These are phyloP conservation scores for Udeniomyces megalosporus DNA, from an alignment of 768 basidiomycete genomes.

Conservation along the genomic window DNA sequence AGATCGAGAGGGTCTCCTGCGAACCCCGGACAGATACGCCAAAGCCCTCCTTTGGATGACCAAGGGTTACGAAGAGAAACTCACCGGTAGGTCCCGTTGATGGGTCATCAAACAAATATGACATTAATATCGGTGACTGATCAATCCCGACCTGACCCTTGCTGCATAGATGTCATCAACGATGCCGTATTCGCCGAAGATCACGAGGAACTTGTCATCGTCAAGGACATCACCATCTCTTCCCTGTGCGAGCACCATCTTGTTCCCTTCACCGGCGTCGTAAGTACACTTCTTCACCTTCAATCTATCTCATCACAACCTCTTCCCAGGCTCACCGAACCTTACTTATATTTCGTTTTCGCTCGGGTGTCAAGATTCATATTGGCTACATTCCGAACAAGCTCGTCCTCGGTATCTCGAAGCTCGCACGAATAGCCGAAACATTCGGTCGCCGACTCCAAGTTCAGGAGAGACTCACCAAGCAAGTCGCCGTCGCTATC, in stretches of 20 bases:
- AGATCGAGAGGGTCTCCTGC: constrained; percentile 73
- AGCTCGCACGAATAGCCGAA: constrained; percentile 91
- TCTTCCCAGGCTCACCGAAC: not conserved
- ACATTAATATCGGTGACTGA: not conserved
- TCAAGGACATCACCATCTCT: constrained; percentile 90
- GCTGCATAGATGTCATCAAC: constrained; percentile 76
- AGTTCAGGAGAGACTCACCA: constrained; percentile 92
- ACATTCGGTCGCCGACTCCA: constrained; percentile 90
- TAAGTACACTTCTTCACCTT: constrained; percentile 30
- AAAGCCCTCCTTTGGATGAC: constrained; percentile 99
- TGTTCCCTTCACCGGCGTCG: constrained; percentile 95
- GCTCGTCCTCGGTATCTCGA: constrained; percentile 84
- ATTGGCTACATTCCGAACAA: constrained; percentile 96
- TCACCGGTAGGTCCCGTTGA: constrained; percentile 50
- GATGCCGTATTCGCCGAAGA: constrained; percentile 97
- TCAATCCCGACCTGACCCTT: not conserved
- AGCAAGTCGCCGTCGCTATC: constrained; percentile 93
- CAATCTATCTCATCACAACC: not conserved
- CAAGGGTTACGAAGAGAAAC: constrained; percentile 86
- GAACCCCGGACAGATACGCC: constrained; percentile 88
- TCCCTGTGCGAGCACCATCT: constrained; percentile 97
- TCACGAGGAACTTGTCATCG: constrained; percentile 99
- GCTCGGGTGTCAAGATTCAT: constrained; percentile 49
- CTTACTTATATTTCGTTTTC: not conserved
- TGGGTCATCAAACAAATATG: not conserved